Conservation (phyloP, 306 rosid species). For the Sechiopsis laciniata region DNA sequence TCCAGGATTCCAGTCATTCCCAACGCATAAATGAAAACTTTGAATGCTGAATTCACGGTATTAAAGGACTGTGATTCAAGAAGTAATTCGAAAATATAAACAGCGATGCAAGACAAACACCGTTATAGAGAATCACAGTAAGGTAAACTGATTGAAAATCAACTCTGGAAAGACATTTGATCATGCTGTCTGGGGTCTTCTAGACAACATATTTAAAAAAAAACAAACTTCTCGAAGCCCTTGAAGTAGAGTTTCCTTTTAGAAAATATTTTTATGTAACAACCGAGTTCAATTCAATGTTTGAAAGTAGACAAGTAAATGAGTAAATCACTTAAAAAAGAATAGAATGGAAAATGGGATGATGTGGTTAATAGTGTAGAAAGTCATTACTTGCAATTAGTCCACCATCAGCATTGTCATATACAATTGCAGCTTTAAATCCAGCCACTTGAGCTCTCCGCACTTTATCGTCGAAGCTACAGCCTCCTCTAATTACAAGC, state of each 20-base stretch:
- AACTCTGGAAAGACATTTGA: too few species aligned
- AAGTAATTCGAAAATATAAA: too few species aligned
- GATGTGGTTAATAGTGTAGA: constrained; percentile 12
- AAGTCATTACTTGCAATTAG: constrained; percentile 81
- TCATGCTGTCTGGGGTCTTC: too few species aligned
- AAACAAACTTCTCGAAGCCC: too few species aligned
- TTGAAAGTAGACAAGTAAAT: too few species aligned
- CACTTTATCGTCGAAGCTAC: constrained; percentile 94
- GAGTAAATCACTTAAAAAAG: background rate
- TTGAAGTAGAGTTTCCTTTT: too few species aligned
- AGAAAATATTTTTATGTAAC: too few species aligned
- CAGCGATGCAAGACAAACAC: too few species aligned
- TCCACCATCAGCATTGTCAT: constrained; percentile 55
- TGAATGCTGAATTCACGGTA: background rate
- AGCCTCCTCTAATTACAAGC: constrained; percentile 81
- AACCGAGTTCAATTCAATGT: too few species aligned
- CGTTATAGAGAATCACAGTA: too few species aligned
- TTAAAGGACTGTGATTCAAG: background rate
- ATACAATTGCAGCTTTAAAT: constrained; percentile 75
- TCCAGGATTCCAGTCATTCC: constrained; percentile 9
- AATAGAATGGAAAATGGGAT: background rate
- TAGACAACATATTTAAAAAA: too few species aligned
- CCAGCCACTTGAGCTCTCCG: constrained; percentile 85
- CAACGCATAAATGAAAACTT: background rate
- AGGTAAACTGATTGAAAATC: too few species aligned